phyloP scores from a whole-genome alignment of 768 basidiomycete species.

The Hortiboletus campestris region DNA sequence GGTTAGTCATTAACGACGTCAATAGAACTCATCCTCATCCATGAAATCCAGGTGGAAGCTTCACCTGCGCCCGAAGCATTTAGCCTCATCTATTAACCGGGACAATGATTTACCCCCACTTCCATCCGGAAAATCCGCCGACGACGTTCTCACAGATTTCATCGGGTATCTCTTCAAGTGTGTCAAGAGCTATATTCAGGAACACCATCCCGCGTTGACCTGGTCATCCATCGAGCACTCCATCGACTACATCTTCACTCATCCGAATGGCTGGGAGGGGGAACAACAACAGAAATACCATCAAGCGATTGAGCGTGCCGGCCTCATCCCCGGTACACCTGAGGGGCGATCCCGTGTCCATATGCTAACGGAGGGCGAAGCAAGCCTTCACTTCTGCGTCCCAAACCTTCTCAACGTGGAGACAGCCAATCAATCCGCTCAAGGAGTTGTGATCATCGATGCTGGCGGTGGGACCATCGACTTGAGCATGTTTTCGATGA shows the following conservation, averaged over 20 bases:
- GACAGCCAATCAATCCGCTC: constrained; percentile 3
- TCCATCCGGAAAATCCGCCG: constrained; percentile 1
- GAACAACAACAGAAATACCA: constrained; percentile 14
- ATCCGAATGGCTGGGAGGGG: constrained; percentile 32
- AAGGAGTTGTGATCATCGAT: constrained; percentile 34
- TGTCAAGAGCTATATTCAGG: constrained; percentile 10
- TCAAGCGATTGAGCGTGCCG: constrained; percentile 10
- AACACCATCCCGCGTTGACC: constrained; percentile 13
- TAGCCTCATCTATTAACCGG: constrained; percentile 16
- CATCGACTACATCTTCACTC: constrained; percentile 23
- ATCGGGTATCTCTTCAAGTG: constrained; percentile 1
- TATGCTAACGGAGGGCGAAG: constrained; percentile 10
- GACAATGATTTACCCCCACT: constrained; percentile 30
- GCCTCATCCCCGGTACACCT: not conserved
- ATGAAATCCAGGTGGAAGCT: constrained; percentile 24
- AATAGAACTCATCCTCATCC: not conserved
- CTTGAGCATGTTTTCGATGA: constrained; percentile 36
- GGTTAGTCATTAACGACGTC: constrained; percentile 4
- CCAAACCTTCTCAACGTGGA: constrained; percentile 30
- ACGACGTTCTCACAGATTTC: not conserved
- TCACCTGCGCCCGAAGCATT: constrained; percentile 16
- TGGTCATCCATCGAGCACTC: constrained; percentile 17
- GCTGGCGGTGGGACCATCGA: constrained; percentile 27
- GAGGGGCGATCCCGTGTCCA: constrained; percentile 6
- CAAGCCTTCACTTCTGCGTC: constrained; percentile 36